These are phyloP conservation scores for Sporobolomyces roseus DNA, from an alignment of 768 basidiomycete species.

Conservation along the genomic window DNA sequence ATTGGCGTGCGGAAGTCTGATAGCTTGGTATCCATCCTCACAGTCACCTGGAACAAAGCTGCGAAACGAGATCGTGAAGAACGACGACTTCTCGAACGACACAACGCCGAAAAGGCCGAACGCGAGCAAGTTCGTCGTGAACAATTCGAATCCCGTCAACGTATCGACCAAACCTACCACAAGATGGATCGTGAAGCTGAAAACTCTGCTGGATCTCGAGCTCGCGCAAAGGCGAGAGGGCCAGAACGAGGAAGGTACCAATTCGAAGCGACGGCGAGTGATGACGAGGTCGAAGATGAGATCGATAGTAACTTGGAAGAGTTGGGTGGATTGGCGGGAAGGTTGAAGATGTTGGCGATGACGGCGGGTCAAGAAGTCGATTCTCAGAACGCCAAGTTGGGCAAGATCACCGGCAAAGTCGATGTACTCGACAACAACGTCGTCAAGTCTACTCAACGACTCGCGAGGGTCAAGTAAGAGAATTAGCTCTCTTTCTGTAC, in stretches of 20 bases:
- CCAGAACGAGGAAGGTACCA: constrained; percentile 74
- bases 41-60: constrained; percentile 82
- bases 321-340: constrained; percentile 65
- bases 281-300: constrained; percentile 93
- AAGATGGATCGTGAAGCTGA: constrained; percentile 53
- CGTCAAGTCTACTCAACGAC: constrained; percentile 74
- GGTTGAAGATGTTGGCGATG: constrained; percentile 45
- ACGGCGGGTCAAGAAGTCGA: constrained; percentile 66
- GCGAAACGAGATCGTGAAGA: constrained; percentile 83
- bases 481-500: too few relatives aligned
- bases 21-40: background rate
- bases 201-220: constrained; percentile 40
- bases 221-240: constrained; percentile 52
- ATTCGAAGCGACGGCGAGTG: constrained; percentile 82
- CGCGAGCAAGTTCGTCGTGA: constrained; percentile 81
- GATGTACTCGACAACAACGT: constrained; percentile 69
- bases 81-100: constrained; percentile 73
- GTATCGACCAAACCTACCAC: constrained; percentile 68
- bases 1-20: background rate
- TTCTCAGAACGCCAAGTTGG: constrained; percentile 74
- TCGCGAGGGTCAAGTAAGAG: constrained; percentile 51
- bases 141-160: constrained; percentile 78
- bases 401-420: constrained; percentile 72
- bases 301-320: constrained; percentile 86
- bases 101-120: constrained; percentile 77